Evolutionary conservation across 768 basidiomycete species (phyloP).

Genomic region (Xerocomus brunneocitrinus): DNA sequence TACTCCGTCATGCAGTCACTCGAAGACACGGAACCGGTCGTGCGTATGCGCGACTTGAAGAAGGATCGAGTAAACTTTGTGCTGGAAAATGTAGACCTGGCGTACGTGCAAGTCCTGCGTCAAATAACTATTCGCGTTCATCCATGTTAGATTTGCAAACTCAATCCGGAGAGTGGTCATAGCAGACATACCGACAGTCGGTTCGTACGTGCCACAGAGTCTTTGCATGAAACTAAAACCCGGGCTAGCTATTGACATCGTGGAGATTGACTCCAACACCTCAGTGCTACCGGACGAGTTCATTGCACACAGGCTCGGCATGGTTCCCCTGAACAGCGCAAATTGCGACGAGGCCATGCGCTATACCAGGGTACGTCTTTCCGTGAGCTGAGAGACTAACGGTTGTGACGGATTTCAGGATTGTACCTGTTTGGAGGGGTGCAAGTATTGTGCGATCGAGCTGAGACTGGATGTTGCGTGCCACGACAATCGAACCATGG

Average conservation of each 20-base stretch:
- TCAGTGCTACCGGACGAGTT: constrained; percentile 96
- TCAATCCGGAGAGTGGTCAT: constrained; percentile 91
- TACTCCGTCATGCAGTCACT: constrained; percentile 30
- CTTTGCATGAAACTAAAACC: constrained; percentile 3
- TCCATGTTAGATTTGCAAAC: constrained; percentile 76
- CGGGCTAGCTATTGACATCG: constrained; percentile 86
- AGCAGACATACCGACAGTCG: constrained; percentile 94
- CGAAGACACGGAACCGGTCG: constrained; percentile 54
- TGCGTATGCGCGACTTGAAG: constrained; percentile 80
- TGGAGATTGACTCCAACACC: constrained; percentile 87
- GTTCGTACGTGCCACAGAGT: constrained; percentile 42
- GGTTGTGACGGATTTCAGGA: constrained; percentile 50
- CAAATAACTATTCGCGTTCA: constrained; percentile 5
- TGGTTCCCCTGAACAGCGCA: constrained; percentile 84
- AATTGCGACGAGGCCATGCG: constrained; percentile 88
- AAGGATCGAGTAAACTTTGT: constrained; percentile 88
- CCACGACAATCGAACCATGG: constrained; percentile 67
- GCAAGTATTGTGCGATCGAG: constrained; percentile 80
- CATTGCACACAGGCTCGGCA: constrained; percentile 91
- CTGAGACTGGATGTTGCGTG: constrained; percentile 77
- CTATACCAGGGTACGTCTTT: constrained; percentile 58
- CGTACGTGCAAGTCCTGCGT: constrained; percentile 48
- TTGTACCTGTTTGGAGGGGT: constrained; percentile 82
- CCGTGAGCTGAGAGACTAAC: background rate
- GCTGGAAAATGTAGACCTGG: constrained; percentile 92